Evolutionary conservation across 2,329 filamentous ascomycete genomes (phyloP).

Genomic region (Periconia sp.): DNA sequence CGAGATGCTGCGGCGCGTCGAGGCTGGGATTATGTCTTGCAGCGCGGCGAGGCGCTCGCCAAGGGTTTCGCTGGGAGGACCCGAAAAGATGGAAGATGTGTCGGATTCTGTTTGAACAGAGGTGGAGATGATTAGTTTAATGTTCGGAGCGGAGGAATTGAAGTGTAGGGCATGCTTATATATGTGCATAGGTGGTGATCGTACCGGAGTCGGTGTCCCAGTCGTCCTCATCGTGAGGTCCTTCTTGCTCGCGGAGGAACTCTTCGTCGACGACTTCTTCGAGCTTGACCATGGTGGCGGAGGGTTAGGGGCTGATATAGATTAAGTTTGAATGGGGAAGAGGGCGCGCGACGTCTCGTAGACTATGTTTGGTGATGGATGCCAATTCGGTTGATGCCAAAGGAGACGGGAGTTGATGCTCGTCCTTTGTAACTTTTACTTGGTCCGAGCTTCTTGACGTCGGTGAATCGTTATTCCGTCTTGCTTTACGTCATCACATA

Average conservation of each 20-base stretch:
- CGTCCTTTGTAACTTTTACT: background rate
- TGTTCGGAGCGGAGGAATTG: background rate
- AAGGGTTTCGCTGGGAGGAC: conserved; percentile 46
- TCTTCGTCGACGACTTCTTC: conserved; percentile 97
- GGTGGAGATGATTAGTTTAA: conserved; percentile 51
- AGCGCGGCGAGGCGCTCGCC: conserved; percentile 71
- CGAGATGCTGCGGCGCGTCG: conserved; percentile 63
- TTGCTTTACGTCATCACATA: background rate
- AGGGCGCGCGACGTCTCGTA: background rate
- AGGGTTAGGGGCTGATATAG: background rate
- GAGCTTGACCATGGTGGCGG: conserved; percentile 82
- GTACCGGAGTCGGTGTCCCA: conserved; percentile 92
- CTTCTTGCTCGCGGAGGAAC: conserved; percentile 72
- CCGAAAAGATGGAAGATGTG: conserved; percentile 62
- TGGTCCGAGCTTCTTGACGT: background rate
- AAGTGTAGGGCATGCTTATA: conserved; percentile 1
- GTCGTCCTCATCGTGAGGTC: conserved; percentile 74
- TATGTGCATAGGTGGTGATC: conserved; percentile 17
- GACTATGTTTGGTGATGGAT: background rate
- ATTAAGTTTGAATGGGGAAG: background rate
- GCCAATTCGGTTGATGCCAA: background rate
- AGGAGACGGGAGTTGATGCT: background rate
- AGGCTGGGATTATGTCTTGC: conserved; percentile 78
- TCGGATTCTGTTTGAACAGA: conserved; percentile 68
- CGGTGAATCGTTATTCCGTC: background rate